These are phyloP conservation scores for Periconia digitata DNA, from an alignment of 2,329 filamentous ascomycete genomes.

Conservation along the genomic window DNA sequence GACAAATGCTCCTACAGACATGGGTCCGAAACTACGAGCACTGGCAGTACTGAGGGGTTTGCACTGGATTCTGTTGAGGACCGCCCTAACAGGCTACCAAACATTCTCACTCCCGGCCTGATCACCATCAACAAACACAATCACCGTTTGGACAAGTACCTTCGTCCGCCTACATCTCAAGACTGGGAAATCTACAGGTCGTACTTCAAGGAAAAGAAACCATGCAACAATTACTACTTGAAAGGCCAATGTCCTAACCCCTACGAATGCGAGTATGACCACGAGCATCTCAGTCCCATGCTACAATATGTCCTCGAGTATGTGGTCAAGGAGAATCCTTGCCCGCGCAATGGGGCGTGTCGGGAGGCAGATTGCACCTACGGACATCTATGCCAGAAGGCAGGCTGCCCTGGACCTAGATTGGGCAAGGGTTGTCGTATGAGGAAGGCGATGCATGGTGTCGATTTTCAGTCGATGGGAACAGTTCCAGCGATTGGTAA, in stretches of 20 bases:
- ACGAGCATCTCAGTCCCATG: conserved; percentile 45
- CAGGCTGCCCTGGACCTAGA: conserved; percentile 22
- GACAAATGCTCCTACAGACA: conserved; percentile 26
- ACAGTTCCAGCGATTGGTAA: too few relatives aligned
- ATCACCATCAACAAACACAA: conserved; percentile 52
- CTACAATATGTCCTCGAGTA: conserved; percentile 47
- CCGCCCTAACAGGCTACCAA: conserved; percentile 18
- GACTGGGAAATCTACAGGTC: conserved; percentile 45
- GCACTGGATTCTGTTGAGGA: too few relatives aligned
- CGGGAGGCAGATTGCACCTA: conserved; percentile 47
- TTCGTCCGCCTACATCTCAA: conserved; percentile 38
- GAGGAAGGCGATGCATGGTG: neutral
- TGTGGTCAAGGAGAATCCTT: conserved; percentile 49
- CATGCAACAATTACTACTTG: conserved; percentile 55
- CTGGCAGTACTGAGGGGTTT: too few relatives aligned
- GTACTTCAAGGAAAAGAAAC: conserved; percentile 40
- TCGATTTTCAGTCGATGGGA: too few relatives aligned
- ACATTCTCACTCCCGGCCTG: conserved; percentile 21
- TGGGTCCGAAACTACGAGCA: neutral
- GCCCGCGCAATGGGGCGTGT: conserved; percentile 45
- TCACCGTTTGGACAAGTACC: conserved; percentile 52
- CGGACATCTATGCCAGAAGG: conserved; percentile 50
- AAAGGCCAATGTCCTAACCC: conserved; percentile 39
- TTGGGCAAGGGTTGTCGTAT: conserved; percentile 20
- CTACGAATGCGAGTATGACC: conserved; percentile 48